Base-by-base conservation (phyloP, 768 basidiomycete genomes). In the Neoboletus magnificus region DNA sequence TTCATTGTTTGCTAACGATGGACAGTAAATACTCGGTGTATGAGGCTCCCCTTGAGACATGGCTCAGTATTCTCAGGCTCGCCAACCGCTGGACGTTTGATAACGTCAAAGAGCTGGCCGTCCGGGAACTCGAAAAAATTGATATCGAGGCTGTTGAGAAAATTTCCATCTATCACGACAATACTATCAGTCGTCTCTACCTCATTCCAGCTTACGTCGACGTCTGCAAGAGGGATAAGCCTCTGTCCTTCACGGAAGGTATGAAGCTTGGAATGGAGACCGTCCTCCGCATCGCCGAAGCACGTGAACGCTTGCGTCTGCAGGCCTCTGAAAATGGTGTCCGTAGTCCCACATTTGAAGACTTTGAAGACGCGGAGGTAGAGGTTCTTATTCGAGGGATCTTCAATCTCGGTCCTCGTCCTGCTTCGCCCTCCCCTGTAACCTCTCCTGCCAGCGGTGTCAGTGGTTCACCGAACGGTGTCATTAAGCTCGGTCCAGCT, bases 51-150 rank as follows among this genome's bases (percentile, higher is more conserved):
- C 62, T 70, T 1, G 68, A 75, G 0, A 74, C 75, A 11, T 80
- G 79, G 79, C 65, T 71, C 1, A 69, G 66, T 10, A 76, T 81
- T 27, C 64, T 80, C 23, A 54, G 52, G 22, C 68, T 77, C 10
- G 72, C 77, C 8, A 71, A 71, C 23, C 66, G 66, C 33, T 81
- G 76, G 77, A 65, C 69, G 0, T 79, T 79, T 57, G 61, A 67
- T 49, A 68, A 58, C 32, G 73, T 80, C 55, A 74, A 77, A 30
- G 61, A 66, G 20, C 54, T 80, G 40, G 70, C 72, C 1, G 68
- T 78, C 15, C 65, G 72, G 0, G 72, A 78, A 48, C 67, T 80
- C 4, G 71, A 78, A 54, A 71, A 68, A 36, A 58, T 77, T 13
- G 59, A 62, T 0, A 63, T 79, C 22, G 67, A 69, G 10, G 53